Evolutionary conservation across 2,329 filamentous ascomycete genomes (phyloP).

Genomic region (Shiraia bambusicola): DNA sequence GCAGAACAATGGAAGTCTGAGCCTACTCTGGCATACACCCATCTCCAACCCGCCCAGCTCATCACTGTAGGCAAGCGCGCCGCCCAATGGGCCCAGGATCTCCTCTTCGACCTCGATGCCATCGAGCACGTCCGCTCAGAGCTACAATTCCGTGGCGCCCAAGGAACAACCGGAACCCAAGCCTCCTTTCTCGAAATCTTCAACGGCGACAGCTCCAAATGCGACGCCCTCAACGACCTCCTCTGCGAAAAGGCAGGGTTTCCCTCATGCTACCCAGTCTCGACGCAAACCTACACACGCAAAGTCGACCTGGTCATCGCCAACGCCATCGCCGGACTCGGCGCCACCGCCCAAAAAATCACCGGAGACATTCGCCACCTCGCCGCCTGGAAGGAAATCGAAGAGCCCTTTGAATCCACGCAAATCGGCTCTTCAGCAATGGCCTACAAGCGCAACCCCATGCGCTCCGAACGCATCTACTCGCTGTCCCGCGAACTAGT

Average conservation of each 20-base stretch:
- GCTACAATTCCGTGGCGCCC: conserved; percentile 70
- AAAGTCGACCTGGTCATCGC: conserved; percentile 81
- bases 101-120: conserved; percentile 73
- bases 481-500: conserved; percentile 58
- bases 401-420: conserved; percentile 78
- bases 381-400: conserved; percentile 76
- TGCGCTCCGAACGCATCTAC: conserved; percentile 64
- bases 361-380: conserved; percentile 73
- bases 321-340: conserved; percentile 78
- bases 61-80: conserved; percentile 69
- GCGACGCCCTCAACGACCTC: conserved; percentile 63
- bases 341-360: conserved; percentile 76
- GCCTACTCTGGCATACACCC: conserved; percentile 76
- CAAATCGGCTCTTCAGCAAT: conserved; percentile 56
- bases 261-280: conserved; percentile 61
- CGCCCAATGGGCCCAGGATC: conserved; percentile 73
- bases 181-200: conserved; percentile 75
- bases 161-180: conserved; percentile 49
- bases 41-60: conserved; percentile 65
- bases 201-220: conserved; percentile 60
- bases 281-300: conserved; percentile 73
- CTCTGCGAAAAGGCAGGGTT: conserved; percentile 69
- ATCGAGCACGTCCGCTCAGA: conserved; percentile 69
- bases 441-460: conserved; percentile 65
- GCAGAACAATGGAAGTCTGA: conserved; percentile 71